Conservation (phyloP, 169 alveolate species). For the Cryptosporidium viatorum region DNA sequence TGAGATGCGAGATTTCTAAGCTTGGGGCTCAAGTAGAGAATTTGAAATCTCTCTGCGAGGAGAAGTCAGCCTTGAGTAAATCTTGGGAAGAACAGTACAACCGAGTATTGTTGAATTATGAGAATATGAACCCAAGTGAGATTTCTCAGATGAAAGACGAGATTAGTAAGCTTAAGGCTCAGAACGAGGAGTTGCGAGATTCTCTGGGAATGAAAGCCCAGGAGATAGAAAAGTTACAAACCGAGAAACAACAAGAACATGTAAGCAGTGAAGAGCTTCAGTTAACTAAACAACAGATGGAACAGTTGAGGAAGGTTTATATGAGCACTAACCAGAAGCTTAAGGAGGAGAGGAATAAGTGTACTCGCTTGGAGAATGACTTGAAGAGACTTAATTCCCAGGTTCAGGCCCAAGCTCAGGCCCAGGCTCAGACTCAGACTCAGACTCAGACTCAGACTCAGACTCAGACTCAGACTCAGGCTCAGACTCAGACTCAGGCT, state of each 20-base stretch:
- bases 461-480: background rate
- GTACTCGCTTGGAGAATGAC: slow-evolving; percentile 53
- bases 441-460: background rate
- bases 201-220: background rate
- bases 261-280: slow-evolving; percentile 51
- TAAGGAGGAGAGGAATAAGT: slow-evolving; percentile 54
- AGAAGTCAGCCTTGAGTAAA: slow-evolving; percentile 38
- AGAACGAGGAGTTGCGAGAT: slow-evolving; percentile 12
- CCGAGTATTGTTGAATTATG: slow-evolving; percentile 25
- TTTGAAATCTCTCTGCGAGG: slow-evolving; percentile 35
- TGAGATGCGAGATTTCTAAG: slow-evolving; percentile 49
- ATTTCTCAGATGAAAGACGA: slow-evolving; percentile 25
- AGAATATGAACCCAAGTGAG: slow-evolving; percentile 37
- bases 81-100: slow-evolving; percentile 74
- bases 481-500: background rate
- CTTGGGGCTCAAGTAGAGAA: slow-evolving; percentile 39
- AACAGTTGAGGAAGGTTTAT: slow-evolving; percentile 65
- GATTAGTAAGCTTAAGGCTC: background rate
- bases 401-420: background rate
- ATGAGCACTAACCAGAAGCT: slow-evolving; percentile 72
- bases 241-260: slow-evolving; percentile 48
- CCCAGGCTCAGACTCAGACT: background rate
- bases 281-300: slow-evolving; percentile 65
- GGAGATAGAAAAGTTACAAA: slow-evolving; percentile 24
- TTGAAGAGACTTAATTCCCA: slow-evolving; percentile 16